These are phyloP conservation scores for Acanthamoeba culbertsoni DNA, from an alignment of 208 protist genomes.

Conservation along the genomic window DNA sequence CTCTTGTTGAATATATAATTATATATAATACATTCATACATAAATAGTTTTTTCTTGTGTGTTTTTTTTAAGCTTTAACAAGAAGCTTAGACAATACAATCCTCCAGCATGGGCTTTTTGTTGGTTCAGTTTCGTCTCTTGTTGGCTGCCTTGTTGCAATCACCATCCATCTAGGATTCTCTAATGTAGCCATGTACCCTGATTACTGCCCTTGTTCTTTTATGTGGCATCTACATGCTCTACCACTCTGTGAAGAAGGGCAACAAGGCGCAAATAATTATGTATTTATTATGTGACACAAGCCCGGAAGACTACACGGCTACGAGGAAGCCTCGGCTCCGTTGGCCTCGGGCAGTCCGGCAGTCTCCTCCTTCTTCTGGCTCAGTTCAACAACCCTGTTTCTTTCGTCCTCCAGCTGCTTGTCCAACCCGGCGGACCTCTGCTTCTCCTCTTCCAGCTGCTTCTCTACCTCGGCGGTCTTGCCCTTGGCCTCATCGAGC, in stretches of 20 bases:
- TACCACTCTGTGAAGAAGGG: not conserved
- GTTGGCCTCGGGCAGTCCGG: not conserved
- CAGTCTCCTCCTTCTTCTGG: not conserved
- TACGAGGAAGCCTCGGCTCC: not conserved
- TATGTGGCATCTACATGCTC: no score
- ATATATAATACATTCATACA: no score
- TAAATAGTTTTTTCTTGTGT: no score
- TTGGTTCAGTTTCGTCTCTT: no score
- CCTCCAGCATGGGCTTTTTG: no score
- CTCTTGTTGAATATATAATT: no score
- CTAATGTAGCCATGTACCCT: not conserved
- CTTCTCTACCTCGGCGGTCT: not conserved
- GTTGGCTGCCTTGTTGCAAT: no score
- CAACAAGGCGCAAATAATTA: not conserved
- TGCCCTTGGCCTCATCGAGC: constrained; percentile 9
- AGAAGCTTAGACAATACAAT: no score
- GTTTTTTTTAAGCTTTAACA: no score
- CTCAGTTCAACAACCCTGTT: not conserved
- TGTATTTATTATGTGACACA: not conserved
- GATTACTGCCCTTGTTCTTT: not conserved
- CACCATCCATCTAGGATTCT: not conserved
- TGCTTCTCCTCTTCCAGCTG: not conserved
- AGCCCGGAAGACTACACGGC: not conserved
- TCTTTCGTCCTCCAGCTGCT: not conserved
- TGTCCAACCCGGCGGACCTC: not conserved